A percentile compares a stretch with the other conserved stretches of the same genome.
Evolutionary conservation across 306 rosid species (phyloP).

Genomic region (Quercus berberidifolia): DNA sequence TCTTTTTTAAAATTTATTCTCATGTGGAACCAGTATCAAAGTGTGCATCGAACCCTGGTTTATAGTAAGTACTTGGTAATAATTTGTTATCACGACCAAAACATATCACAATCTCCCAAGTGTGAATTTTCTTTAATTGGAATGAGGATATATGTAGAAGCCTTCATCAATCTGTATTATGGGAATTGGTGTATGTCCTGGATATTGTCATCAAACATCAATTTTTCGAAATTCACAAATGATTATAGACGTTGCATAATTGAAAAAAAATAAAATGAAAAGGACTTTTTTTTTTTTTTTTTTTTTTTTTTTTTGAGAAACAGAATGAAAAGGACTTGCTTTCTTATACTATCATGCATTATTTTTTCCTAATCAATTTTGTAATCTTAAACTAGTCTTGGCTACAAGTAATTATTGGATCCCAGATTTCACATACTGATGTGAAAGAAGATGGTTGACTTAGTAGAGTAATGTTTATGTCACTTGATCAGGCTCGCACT

Average conservation of each 20-base stretch:
- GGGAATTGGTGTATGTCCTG: neutral
- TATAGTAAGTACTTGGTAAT: neutral
- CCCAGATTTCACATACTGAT: neutral
- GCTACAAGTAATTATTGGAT: neutral
- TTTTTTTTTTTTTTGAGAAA: too few relatives aligned
- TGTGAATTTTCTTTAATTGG: neutral
- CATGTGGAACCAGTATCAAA: neutral
- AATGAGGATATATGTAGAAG: neutral
- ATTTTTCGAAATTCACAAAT: neutral
- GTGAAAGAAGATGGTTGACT: neutral
- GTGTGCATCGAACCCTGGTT: neutral
- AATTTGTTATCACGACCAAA: neutral
- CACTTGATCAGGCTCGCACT: constrained; percentile 52
- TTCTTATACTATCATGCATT: neutral
- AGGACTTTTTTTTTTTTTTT: too few relatives aligned
- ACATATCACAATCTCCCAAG: neutral
- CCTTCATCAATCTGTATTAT: neutral
- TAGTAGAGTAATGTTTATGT: neutral
- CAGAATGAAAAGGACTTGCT: neutral
- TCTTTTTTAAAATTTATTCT: neutral
- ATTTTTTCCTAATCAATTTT: neutral
- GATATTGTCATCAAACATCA: neutral
- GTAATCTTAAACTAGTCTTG: neutral
- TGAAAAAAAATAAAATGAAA: neutral
- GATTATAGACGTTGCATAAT: neutral